Base-by-base conservation (phyloP, 768 basidiomycete genomes). In the Suillus fuscotomentosus region DNA sequence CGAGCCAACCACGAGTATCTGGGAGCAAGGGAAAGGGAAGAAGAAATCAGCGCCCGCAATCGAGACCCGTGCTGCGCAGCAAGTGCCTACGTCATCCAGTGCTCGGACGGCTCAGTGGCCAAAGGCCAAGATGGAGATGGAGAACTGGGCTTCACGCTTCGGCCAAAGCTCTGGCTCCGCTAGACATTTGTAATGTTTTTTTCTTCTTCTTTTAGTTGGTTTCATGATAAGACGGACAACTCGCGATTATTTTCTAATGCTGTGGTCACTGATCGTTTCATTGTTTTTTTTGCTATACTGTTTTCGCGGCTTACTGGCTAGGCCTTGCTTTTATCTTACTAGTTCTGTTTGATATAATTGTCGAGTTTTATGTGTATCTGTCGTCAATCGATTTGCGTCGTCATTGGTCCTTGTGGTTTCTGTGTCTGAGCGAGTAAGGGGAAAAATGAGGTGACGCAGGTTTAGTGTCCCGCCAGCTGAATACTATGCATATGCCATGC, bases 101-200 rank as follows among this genome's bases (percentile, higher is more conserved):
- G 72, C 74, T 65, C 54, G 70, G 55, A 75, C 45, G 11, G 64
- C 71, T 36, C 74, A 70, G 43, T 74, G 75, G 75, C 76, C 74
- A 60, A 77, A 75, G 70, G 41, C 22, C 60, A 60, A 39, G 10
- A 73, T 76, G 72, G 75, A 39, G 22, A 73, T 77, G 76, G 75
- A 76, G 69, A 76, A 63, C 51, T 76, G 75, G 74, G 67, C 73
- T 45, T 60, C 74, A 17, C 66, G 76, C 42, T 73, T 63, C 0
- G 68, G 75, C 3, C 72, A 76, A 61, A 77, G 53, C 62, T 73
- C 76, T 42, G 71, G 75, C 36, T 76, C 75, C 13, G 54, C 76
- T 38, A 63, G 73, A 62, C 69, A 76, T 51, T 69, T 76, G 67
- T 77, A 69, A 75, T n/a, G 9, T 60, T 62, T 45, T 20, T 31